Evolutionary conservation across 2,329 filamentous ascomycete species (phyloP), one percentile per base, ranked within the genome.

Genomic region (Calonectria montana): DNA sequence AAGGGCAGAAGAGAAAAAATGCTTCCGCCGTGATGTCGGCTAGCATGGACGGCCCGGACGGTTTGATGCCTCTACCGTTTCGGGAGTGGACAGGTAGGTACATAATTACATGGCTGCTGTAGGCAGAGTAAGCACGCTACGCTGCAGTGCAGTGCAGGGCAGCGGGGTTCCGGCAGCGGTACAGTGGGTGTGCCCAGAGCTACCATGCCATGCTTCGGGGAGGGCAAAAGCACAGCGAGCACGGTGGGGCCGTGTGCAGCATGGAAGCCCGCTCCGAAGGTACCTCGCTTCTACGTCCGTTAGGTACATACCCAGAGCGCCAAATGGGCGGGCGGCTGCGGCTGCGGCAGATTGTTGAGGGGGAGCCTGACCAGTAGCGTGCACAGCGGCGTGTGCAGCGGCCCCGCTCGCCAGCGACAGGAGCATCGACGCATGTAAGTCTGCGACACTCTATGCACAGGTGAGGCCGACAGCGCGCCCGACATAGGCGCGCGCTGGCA

Each of bases 351-450:
- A 53, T 55, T 61, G 57, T 67, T 41, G 43, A 47, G 62, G 35
- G 35, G 61, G 29, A 37, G 43, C 43, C 35, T 16, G 29, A 35
- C 27, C 65, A 67, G 43, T 61, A 39, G n/a, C 25, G 39, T 21
- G 55, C 48, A 45, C 53, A 67, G 53, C 39, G 21, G 39, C 65
- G 65, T 57, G 41, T 67, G 53, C 65, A 59, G 41, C 65, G 53
- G 65, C 65, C 65, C 65, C 65, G 65, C 65, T 21, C 41, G 65
- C 65, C 65, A 57, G 35, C 53, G 43, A 37, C n/a, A 61, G 53
- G 57, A 61, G 65, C 37, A 57, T 67, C 65, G 45, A 61, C 29
- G 65, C 65, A 67, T 67, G 65, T 67, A 67, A 61, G 65, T 61
- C 65, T 57, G 65, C 57, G 65, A 67, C 65, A 47, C 43, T 50